phyloP scores from a whole-genome alignment of 306 rosid species.

The Rosa lucieae region DNA sequence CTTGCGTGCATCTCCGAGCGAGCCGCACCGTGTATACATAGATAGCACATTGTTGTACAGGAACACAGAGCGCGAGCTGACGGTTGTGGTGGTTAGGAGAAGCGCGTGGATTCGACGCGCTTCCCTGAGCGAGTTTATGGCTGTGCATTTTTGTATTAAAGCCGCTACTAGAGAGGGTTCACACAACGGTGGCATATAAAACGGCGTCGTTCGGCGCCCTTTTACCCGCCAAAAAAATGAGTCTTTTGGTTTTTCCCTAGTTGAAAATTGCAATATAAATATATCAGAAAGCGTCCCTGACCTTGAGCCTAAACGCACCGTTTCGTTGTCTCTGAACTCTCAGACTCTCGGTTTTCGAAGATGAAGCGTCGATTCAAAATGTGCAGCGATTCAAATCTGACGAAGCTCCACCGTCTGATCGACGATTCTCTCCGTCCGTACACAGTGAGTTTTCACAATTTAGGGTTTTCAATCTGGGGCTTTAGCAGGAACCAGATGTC shows the following conservation, averaged over 20 bases:
- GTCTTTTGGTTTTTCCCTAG: background rate
- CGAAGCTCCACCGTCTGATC: constrained; percentile 61
- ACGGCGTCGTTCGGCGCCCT: background rate
- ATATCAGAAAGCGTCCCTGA: background rate
- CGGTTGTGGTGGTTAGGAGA: constrained; percentile 43
- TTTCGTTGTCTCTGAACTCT: background rate
- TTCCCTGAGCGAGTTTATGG: constrained; percentile 42
- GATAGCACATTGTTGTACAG: constrained; percentile 62
- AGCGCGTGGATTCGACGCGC: constrained; percentile 83
- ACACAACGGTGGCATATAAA: constrained; percentile 25
- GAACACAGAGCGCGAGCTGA: constrained; percentile 40
- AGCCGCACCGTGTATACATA: constrained; percentile 65
- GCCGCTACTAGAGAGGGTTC: constrained; percentile 26
- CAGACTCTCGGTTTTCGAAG: background rate
- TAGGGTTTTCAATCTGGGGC: background rate
- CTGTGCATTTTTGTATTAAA: constrained; percentile 60
- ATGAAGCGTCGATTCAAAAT: constrained; percentile 19
- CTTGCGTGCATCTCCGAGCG: constrained; percentile 39
- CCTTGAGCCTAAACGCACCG: constrained; percentile 20
- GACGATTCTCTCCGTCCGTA: constrained; percentile 48
- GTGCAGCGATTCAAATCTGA: constrained; percentile 33
- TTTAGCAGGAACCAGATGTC: constrained; percentile 21
- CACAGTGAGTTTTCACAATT: constrained; percentile 29
- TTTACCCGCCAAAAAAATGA: constrained; percentile 19
- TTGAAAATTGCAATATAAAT: background rate